Base-by-base conservation (phyloP, 2,329 filamentous ascomycete species). In the Westerdykella aurantiaca region DNA sequence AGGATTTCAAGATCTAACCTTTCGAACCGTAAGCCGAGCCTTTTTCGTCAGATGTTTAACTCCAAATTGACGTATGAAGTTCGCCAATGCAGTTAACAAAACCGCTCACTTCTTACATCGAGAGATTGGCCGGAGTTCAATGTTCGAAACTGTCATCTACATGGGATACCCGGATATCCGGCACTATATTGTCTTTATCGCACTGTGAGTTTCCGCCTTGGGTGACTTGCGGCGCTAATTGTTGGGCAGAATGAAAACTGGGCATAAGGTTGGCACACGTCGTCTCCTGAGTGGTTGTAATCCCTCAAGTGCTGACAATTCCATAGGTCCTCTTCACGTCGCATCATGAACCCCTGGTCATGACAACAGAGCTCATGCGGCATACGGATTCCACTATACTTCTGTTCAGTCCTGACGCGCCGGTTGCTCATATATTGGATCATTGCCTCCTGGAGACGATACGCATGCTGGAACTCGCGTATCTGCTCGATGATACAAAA, bases 101-200 rank as follows among this genome's bases (percentile, higher is more conserved):
- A 58, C 53, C 10, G 62, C 62, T n/a, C 48, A 56, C 21, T 64
- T 64, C 33, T 51, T 68, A 34, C 47, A 56, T 2, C 52, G 51
- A 31, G 51, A 63, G 12, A 56, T 66, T 29, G 60, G 62, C 3
- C 47, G 53, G 29, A 61, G 64, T 41, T 47, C 54, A 2, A 52
- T 52, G 40, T 61, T 59, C 31, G 50, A 55, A 39, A 61, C 57
- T 0, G 48, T 61, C 13, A 45, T 61, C 49, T 63, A 59, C 39
- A 53, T 61, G 43, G 59, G 59, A 1, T 46, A 48, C 38, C 53
- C 54, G 56, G 71, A 73, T 45, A 39, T 69, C n/a, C 57, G 66
- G 11, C 66, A 70, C 39, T 61, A 50, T 12, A 63, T 73, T 25
- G 37, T 69, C 5, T 44, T 69, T 1, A 51, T 72, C 6, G 71